These are phyloP conservation scores for Actinidia arguta DNA, from an alignment of 179 eudicot species.

Conservation along the genomic window DNA sequence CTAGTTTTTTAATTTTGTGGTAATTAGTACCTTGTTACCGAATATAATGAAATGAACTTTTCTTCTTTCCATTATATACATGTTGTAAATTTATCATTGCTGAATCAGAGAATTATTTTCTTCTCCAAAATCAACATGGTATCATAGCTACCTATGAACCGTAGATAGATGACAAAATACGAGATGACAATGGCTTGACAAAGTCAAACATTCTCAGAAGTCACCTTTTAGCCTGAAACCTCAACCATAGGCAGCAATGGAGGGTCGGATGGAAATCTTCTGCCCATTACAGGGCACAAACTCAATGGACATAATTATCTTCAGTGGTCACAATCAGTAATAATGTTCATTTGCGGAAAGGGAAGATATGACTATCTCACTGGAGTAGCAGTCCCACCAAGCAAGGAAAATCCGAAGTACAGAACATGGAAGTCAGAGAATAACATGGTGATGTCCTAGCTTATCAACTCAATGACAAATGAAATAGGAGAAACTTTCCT, in stretches of 20 bases:
- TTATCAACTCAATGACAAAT: neutral
- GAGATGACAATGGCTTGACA: neutral
- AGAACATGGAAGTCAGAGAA: no score
- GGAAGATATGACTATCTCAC: constrained; percentile 6
- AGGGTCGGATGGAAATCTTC: neutral
- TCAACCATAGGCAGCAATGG: neutral
- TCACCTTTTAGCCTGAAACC: neutral
- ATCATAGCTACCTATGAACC: constrained; percentile 8
- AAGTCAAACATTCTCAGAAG: neutral
- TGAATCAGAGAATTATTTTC: neutral
- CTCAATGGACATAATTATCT: constrained; percentile 18
- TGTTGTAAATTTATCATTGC: no score
- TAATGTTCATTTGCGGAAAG: constrained; percentile 15
- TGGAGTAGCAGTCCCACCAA: neutral
- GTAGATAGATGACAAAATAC: neutral
- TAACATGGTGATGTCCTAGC: no score
- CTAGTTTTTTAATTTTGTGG: no score
- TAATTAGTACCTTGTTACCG: no score
- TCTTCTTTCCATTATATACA: no score
- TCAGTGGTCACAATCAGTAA: constrained; percentile 18
- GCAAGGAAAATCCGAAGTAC: neutral
- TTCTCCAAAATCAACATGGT: constrained; percentile 4
- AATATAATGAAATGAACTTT: no score
- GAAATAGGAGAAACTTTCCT: neutral
- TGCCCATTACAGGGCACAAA: constrained; percentile 17